A percentile compares a stretch with the other conserved stretches of the same genome.
phyloP scores from a whole-genome alignment of 257 asterid genomes.

The Misopates orontium region DNA sequence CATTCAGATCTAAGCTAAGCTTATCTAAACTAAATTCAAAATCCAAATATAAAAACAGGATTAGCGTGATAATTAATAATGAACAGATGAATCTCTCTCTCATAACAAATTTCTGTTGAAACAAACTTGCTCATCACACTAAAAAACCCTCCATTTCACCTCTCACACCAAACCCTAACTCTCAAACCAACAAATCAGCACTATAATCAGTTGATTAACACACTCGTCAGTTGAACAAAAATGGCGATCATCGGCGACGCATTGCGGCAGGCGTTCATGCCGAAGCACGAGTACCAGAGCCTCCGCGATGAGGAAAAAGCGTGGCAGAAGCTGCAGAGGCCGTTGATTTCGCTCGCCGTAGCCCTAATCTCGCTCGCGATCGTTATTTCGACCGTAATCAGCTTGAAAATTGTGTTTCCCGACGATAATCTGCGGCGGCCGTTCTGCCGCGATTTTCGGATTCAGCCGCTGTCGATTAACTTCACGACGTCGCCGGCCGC shows the following conservation, averaged over 20 bases:
- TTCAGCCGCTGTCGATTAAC: slow-evolving; percentile 77
- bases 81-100: too few species aligned
- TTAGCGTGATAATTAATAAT: too few species aligned
- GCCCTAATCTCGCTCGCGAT: slow-evolving; percentile 50
- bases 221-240: neutral
- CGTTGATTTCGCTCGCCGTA: slow-evolving; percentile 35
- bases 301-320: slow-evolving; percentile 88
- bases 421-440: slow-evolving; percentile 68
- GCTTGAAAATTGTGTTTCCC: slow-evolving; percentile 77
- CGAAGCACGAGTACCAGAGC: slow-evolving; percentile 80
- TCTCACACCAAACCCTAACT: slow-evolving; percentile 25
- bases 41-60: too few species aligned
- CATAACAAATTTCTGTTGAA: slow-evolving; percentile 3
- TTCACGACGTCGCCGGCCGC: slow-evolving; percentile 48
- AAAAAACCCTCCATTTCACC: slow-evolving; percentile 23
- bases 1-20: neutral
- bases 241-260: slow-evolving; percentile 78
- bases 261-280: slow-evolving; percentile 94
- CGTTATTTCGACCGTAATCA: slow-evolving; percentile 55
- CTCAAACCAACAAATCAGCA: slow-evolving; percentile 16
- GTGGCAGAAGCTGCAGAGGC: slow-evolving; percentile 68
- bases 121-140: slow-evolving; percentile 15
- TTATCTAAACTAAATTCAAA: neutral
- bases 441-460: slow-evolving; percentile 77
- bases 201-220: too few species aligned